Conservation (phyloP, 768 basidiomycete species). For the Boletus speciosus region DNA sequence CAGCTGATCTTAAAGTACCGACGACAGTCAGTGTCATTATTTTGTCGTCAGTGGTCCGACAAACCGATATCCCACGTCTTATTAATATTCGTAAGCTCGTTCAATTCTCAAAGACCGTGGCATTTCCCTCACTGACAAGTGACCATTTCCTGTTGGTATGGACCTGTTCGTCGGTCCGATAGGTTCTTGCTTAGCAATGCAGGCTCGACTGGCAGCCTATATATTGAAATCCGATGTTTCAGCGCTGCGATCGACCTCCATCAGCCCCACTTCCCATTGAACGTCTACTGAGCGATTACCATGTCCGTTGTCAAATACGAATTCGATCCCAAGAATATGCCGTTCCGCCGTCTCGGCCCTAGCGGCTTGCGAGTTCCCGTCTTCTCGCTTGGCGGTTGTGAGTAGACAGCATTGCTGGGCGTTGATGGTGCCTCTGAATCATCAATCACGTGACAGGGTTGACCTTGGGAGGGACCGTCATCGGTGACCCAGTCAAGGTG, state of each 20-base stretch:
- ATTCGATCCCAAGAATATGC: slow-evolving; percentile 39
- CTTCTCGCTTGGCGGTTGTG: slow-evolving; percentile 52
- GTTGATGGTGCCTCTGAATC: not conserved
- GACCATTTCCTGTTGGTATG: not conserved
- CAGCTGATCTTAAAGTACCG: not conserved
- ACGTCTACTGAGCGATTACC: not conserved
- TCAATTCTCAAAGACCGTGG: slow-evolving; percentile 1
- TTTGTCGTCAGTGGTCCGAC: no score
- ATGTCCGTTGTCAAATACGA: slow-evolving; percentile 31
- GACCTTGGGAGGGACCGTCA: slow-evolving; percentile 45
- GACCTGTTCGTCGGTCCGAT: slow-evolving; percentile 1
- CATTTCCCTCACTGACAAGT: not conserved
- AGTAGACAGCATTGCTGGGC: not conserved
- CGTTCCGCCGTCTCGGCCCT: slow-evolving; percentile 41
- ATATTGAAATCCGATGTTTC: slow-evolving; percentile 7
- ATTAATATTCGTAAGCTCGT: not conserved
- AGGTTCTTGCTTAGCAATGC: slow-evolving; percentile 12
- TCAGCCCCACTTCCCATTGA: not conserved
- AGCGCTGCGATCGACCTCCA: not conserved
- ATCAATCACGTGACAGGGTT: slow-evolving; percentile 32
- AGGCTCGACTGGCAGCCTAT: slow-evolving; percentile 3
- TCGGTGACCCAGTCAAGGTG: slow-evolving; percentile 53
- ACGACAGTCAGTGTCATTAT: not conserved
- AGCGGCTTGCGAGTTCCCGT: slow-evolving; percentile 49
- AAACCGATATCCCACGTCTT: not conserved